These are phyloP conservation scores for Mycena albidolilacea DNA, from an alignment of 768 basidiomycete species.

Conservation along the genomic window DNA sequence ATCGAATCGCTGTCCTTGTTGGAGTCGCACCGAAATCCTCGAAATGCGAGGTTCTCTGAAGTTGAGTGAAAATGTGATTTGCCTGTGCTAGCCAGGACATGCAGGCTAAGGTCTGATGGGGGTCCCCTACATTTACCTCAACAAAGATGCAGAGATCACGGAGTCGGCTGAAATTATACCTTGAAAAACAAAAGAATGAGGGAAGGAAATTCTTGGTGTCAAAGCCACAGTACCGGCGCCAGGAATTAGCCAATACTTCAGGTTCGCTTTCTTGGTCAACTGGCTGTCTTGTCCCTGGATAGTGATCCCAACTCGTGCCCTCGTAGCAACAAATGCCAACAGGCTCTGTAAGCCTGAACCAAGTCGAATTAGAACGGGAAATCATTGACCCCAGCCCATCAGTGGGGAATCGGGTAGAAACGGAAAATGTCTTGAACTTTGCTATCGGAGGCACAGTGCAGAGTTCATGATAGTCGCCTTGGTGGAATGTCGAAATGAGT, in stretches of 20 bases:
- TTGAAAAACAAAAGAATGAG: not conserved
- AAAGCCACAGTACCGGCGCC: not conserved
- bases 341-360: not conserved
- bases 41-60: not conserved
- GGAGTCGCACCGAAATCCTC: constrained; percentile 1
- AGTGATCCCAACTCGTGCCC: no score
- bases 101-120: not conserved
- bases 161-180: not conserved
- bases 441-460: no score
- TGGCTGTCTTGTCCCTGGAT: not conserved
- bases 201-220: not conserved
- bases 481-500: no score
- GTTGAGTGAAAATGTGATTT: not conserved
- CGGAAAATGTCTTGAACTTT: no score
- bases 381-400: no score
- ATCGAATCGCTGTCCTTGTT: not conserved
- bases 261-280: no score
- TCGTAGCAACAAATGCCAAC: not conserved
- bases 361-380: no score
- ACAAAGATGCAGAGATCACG: not conserved
- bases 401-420: no score
- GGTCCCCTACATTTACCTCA: not conserved
- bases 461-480: no score
- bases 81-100: constrained; percentile 12
- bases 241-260: not conserved